Evolutionary conservation across 1,284 basidiomycete genomes (phyloP).

Genomic region (Tilletia caries): DNA sequence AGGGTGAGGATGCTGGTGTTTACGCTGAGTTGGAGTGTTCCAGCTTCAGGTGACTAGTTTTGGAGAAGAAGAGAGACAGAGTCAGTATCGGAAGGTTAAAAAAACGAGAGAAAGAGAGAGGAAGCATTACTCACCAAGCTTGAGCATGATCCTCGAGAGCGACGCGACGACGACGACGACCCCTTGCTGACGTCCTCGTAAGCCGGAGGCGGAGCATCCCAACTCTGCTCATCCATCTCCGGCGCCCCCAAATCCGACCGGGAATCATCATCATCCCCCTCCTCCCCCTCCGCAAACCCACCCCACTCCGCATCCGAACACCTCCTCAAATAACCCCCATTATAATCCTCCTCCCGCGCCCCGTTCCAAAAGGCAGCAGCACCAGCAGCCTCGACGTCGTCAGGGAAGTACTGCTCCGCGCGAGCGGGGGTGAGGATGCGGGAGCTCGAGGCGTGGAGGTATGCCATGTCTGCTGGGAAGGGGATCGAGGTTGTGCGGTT

Average conservation of each 20-base stretch:
- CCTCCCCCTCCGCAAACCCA: not conserved
- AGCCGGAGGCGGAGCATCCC: not conserved
- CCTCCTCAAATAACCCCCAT: not conserved
- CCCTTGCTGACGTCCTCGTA: not conserved
- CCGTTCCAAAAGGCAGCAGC: not conserved
- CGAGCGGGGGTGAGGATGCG: not conserved
- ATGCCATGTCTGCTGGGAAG: not conserved
- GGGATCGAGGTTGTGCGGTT: not conserved
- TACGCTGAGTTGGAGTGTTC: not conserved
- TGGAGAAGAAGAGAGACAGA: not conserved
- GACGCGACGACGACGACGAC: too few relatives aligned
- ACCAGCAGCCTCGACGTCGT: not conserved
- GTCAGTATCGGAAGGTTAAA: not conserved
- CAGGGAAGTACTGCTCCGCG: not conserved
- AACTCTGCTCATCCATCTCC: not conserved
- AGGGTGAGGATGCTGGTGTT: not conserved
- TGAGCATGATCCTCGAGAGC: not conserved
- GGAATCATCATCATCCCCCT: not conserved
- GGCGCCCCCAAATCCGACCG: slow-evolving; percentile 10
- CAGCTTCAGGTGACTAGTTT: not conserved
- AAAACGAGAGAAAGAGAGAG: not conserved
- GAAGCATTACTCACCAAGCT: not conserved
- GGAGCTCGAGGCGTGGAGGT: slow-evolving; percentile 1
- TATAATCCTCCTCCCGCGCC: not conserved
- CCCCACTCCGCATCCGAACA: not conserved